Conservation (phyloP, 179 eudicot species). For the Dionaea muscipula region DNA sequence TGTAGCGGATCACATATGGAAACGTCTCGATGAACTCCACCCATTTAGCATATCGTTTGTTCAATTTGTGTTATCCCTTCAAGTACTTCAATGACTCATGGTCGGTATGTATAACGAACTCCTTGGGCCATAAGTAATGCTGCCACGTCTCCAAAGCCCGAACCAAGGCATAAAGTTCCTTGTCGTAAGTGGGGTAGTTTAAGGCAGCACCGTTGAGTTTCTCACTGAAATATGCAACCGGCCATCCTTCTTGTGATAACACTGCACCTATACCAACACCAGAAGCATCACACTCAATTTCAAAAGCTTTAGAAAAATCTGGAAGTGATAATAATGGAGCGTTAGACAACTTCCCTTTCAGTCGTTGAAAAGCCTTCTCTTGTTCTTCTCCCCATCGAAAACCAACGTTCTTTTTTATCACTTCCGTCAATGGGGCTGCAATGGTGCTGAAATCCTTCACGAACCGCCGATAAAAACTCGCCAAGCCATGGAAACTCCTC, state of each 20-base stretch:
- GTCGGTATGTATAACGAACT: too few species aligned
- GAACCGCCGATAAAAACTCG: conserved; percentile 1
- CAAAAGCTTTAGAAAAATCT: neutral
- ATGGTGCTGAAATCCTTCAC: conserved; percentile 1
- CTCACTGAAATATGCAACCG: neutral
- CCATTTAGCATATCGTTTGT: neutral
- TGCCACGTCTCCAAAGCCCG: neutral
- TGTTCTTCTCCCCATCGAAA: neutral
- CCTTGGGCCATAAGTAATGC: too few species aligned
- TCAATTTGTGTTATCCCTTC: neutral
- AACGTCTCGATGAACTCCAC: neutral
- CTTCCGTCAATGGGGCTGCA: neutral
- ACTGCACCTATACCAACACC: neutral
- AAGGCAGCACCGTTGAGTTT: too few species aligned
- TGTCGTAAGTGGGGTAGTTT: neutral
- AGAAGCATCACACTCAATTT: conserved; percentile 3
- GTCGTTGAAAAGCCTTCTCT: neutral
- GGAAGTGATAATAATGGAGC: neutral
- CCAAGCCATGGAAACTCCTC: conserved; percentile 2
- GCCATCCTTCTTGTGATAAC: neutral
- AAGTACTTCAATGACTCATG: neutral
- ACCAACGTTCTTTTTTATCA: neutral
- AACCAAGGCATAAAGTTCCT: neutral
- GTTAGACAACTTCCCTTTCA: neutral
- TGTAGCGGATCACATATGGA: neutral